Evolutionary conservation across 805 yeast genomes (phyloP).

Genomic region (Ogataea nakhonphanomensis): DNA sequence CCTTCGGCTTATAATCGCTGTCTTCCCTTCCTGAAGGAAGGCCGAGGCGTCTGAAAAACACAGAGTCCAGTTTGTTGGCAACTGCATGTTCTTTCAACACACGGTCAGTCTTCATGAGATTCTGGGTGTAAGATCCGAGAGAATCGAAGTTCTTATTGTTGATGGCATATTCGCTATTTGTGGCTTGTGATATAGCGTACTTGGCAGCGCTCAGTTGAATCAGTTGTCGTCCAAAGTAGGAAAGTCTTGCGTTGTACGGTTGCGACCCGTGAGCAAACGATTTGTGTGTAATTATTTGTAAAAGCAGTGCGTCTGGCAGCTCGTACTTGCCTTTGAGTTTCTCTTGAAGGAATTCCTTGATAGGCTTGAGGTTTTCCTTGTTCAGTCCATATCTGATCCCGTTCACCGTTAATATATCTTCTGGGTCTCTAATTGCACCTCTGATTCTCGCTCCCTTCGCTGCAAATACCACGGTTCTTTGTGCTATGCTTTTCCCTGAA

Average conservation of each 20-base stretch:
- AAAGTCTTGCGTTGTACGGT: slow-evolving; percentile 85
- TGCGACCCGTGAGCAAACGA: slow-evolving; percentile 88
- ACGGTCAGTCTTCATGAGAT: slow-evolving; percentile 47
- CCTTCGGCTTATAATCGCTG: slow-evolving; percentile 25
- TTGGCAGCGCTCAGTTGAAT: slow-evolving; percentile 49
- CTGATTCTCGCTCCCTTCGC: slow-evolving; percentile 54
- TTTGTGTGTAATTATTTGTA: slow-evolving; percentile 89
- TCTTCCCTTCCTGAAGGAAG: slow-evolving; percentile 34
- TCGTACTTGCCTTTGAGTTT: slow-evolving; percentile 38
- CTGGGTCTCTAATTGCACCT: slow-evolving; percentile 70
- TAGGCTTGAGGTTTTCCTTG: slow-evolving; percentile 44
- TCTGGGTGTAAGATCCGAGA: slow-evolving; percentile 55
- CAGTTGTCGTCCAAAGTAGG: slow-evolving; percentile 66
- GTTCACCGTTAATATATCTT: slow-evolving; percentile 48
- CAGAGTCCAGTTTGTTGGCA: slow-evolving; percentile 42
- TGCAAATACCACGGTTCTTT: slow-evolving; percentile 36
- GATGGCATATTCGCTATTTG: slow-evolving; percentile 35
- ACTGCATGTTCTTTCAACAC: slow-evolving; percentile 52
- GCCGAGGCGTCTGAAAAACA: slow-evolving; percentile 63
- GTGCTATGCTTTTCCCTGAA: slow-evolving; percentile 8
- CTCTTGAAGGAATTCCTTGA: slow-evolving; percentile 44
- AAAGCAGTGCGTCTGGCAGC: slow-evolving; percentile 58
- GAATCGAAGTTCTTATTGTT: slow-evolving; percentile 53
- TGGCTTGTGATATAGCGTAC: slow-evolving; percentile 32
- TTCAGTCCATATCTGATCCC: slow-evolving; percentile 54